Evolutionary conservation across 2,329 filamentous ascomycete genomes (phyloP), one percentile per base, ranked within the genome.

Genomic region (Hypomyces rosellus): DNA sequence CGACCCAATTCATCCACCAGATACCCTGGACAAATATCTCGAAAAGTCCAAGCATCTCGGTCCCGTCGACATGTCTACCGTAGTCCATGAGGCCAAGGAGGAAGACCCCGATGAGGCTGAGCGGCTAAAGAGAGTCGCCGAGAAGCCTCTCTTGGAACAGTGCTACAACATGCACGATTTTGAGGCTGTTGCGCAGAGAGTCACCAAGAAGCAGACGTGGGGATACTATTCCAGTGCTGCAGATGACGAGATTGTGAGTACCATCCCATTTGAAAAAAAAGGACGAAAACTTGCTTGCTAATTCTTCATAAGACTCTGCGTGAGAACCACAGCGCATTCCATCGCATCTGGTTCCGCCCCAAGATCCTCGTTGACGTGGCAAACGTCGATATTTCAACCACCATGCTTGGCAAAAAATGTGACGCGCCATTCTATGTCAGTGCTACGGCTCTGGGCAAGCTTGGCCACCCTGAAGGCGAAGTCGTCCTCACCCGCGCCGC

Each of bases 161-260:
- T 96, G 90, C 74, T 96, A 91, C 70, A 96, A 96, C 66, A 72
- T 96, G 54, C 81, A 93, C 73, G 93, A 99, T 71, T 99, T 99
- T 67, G 93, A 99, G 76, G 84, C 89, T 3, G 92, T 97, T 34
- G 93, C 93, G 5, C 84, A 86, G 61, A 77, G 82, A 37, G 82
- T 95, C 50, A 96, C 97, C 92, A 96, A 95, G 80, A 95, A 88
- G 74, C 86, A 85, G 1, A 92, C 92, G 0, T 99, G 93, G 93
- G 93, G 88, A 22, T 99, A 99, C 73, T 99, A 99, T 69, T 96
- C 89, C 1, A 93, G 88, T 63, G 92, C 89, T 50, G 89, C 92
- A 0, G 70, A 73, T 30, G 70, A 73, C 50, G 70, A 73, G 58
- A 73, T 73, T 57, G 69, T 71, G 55, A 43, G 65, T 52, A 18